Conservation (phyloP, 352 stramenopile species). For the Globisporangium radiosum region DNA sequence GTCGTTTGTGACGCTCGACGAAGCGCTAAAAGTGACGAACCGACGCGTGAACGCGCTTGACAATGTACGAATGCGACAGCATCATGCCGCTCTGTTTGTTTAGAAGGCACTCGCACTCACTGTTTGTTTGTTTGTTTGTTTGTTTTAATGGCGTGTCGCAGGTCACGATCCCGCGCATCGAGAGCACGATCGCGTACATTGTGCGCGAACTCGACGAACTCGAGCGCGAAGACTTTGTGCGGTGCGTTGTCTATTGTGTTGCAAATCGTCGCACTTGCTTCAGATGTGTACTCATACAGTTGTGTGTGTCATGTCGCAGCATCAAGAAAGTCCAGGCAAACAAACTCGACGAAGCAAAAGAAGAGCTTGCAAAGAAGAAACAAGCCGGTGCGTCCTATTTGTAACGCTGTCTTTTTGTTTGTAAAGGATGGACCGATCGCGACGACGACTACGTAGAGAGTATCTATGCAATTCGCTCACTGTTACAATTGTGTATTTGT, state of each 20-base stretch:
- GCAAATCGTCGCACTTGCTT: neutral
- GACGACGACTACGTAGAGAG: too few species aligned
- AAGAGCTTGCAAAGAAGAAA: constrained; percentile 48
- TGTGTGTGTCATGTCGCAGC: constrained; percentile 17
- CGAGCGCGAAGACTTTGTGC: constrained; percentile 95
- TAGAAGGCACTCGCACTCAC: neutral
- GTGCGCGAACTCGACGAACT: constrained; percentile 97
- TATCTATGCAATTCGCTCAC: neutral
- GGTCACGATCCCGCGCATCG: constrained; percentile 98
- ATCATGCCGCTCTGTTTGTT: neutral
- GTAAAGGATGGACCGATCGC: neutral
- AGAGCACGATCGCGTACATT: constrained; percentile 97
- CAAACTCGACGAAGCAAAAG: constrained; percentile 90
- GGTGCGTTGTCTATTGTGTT: constrained; percentile 23
- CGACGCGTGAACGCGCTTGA: constrained; percentile 98
- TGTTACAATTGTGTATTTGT: neutral
- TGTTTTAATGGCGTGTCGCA: constrained; percentile 5
- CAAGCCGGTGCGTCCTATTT: constrained; percentile 24
- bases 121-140: too few species aligned
- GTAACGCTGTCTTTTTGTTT: neutral
- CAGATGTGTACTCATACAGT: neutral
- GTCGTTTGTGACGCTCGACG: constrained; percentile 98
- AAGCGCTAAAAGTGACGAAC: constrained; percentile 98
- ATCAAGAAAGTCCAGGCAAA: constrained; percentile 99
- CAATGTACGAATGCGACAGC: constrained; percentile 58